phyloP scores from a whole-genome alignment of 2,329 filamentous ascomycete genomes.

The Penicillium sp. region DNA sequence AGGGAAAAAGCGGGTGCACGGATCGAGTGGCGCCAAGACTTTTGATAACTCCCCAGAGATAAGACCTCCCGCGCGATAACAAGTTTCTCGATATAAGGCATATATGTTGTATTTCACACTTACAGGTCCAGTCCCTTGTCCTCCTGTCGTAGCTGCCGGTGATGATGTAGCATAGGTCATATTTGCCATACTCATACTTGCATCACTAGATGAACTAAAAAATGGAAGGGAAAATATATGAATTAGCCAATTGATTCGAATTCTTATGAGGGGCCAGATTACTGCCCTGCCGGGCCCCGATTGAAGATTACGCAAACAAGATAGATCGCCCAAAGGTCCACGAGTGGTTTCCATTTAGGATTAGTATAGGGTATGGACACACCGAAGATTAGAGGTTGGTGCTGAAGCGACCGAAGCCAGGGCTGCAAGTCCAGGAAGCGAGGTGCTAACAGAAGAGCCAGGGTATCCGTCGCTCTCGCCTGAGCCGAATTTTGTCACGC shows the following conservation, averaged over 20 bases:
- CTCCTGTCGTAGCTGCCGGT: slow-evolving; percentile 63
- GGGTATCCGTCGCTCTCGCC: slow-evolving; percentile 28
- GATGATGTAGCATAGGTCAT: slow-evolving; percentile 63
- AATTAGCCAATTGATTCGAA: slow-evolving; percentile 22
- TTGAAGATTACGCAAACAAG: not conserved
- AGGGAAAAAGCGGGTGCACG: slow-evolving; percentile 35
- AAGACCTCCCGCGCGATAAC: slow-evolving; percentile 22
- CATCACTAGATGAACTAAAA: slow-evolving; percentile 43
- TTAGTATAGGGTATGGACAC: slow-evolving; percentile 25
- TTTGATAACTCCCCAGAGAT: slow-evolving; percentile 23
- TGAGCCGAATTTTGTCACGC: slow-evolving; percentile 29
- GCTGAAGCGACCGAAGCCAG: slow-evolving; percentile 58
- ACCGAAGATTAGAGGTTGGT: slow-evolving; percentile 53
- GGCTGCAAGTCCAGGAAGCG: slow-evolving; percentile 58
- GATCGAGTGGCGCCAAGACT: slow-evolving; percentile 38
- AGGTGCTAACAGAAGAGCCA: slow-evolving; percentile 36
- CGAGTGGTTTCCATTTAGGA: not conserved
- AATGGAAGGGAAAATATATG: not conserved
- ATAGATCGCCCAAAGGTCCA: not conserved
- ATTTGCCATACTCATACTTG: slow-evolving; percentile 53
- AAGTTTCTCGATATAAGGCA: slow-evolving; percentile 1
- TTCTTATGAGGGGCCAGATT: slow-evolving; percentile 10
- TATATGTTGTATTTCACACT: slow-evolving; percentile 25
- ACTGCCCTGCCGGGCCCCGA: not conserved
- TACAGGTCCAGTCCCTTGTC: slow-evolving; percentile 53